A percentile compares a stretch with the other conserved stretches of the same genome.
Conservation (phyloP, 1,284 basidiomycete genomes). For the Cutaneotrichosporon dermatis region DNA sequence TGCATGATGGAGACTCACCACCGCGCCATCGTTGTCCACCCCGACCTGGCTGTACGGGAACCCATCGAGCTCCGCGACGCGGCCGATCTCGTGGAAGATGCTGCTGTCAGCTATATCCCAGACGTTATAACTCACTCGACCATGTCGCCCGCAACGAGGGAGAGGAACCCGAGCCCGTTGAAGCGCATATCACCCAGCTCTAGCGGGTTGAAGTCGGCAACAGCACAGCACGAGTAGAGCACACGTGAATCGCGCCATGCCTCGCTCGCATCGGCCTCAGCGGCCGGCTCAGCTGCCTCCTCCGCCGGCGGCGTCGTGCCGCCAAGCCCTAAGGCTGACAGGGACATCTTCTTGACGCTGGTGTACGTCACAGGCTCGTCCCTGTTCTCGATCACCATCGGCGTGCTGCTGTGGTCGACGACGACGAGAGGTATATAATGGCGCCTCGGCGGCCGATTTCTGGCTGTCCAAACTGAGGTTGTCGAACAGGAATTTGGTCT, state of each 20-base stretch:
- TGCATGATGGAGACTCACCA: conserved; percentile 25
- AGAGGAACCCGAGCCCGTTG: conserved; percentile 40
- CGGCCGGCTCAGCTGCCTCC: too few species aligned
- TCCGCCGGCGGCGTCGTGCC: neutral
- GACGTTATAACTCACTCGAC: conserved; percentile 37
- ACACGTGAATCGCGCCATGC: conserved; percentile 38
- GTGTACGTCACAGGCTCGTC: neutral
- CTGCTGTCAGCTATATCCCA: conserved; percentile 15
- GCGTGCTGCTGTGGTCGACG: too few species aligned
- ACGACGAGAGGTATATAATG: too few species aligned
- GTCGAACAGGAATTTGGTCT: conserved; percentile 6
- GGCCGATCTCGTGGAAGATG: conserved; percentile 46
- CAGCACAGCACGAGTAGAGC: conserved; percentile 45
- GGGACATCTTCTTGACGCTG: neutral
- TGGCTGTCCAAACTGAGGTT: neutral
- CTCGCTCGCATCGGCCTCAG: conserved; percentile 32
- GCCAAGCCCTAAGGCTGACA: conserved; percentile 4
- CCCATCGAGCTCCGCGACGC: conserved; percentile 44
- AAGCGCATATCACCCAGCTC: conserved; percentile 33
- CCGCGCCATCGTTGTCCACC: conserved; percentile 48
- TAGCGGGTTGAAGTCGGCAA: conserved; percentile 42
- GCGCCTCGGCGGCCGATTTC: too few species aligned
- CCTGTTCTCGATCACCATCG: neutral
- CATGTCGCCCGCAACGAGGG: conserved; percentile 39
- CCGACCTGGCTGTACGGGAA: conserved; percentile 48